Conservation (phyloP, 2,329 filamentous ascomycete species). For the Lasiodiplodia theobromae region DNA sequence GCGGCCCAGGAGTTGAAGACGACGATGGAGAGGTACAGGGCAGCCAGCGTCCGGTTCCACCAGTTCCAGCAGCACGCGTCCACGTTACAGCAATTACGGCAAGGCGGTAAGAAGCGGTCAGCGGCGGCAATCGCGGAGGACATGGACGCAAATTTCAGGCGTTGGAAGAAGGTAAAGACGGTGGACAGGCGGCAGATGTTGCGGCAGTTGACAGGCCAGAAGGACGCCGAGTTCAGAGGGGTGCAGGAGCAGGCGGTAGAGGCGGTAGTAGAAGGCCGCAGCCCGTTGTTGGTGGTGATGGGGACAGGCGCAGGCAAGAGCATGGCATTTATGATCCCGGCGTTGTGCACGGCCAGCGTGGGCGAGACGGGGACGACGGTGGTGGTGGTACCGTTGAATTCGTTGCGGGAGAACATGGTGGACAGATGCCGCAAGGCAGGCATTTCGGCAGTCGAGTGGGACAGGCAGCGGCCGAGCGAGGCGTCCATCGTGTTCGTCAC, state of each 20-base stretch:
- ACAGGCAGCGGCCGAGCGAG: conserved; percentile 18
- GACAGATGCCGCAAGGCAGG: conserved; percentile 22
- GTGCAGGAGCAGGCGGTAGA: conserved; percentile 31
- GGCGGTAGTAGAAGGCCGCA: conserved; percentile 27
- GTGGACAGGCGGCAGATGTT: conserved; percentile 14
- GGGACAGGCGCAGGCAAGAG: conserved; percentile 34
- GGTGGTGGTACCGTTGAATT: conserved; percentile 33
- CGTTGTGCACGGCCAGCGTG: neutral
- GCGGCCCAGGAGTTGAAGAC: conserved; percentile 2
- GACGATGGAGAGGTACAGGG: conserved; percentile 7
- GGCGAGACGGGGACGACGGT: conserved; percentile 27
- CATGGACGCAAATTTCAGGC: conserved; percentile 2
- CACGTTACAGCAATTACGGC: neutral
- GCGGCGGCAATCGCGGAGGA: neutral
- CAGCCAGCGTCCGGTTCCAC: conserved; percentile 20
- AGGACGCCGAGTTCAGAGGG: conserved; percentile 27
- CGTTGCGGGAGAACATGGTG: conserved; percentile 31
- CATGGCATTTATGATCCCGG: conserved; percentile 34
- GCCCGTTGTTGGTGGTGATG: conserved; percentile 30
- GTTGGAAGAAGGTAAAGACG: conserved; percentile 9
- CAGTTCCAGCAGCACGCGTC: conserved; percentile 19
- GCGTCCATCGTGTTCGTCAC: conserved; percentile 33
- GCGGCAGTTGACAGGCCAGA: conserved; percentile 2
- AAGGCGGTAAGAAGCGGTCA: neutral
- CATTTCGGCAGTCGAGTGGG: conserved; percentile 28